Evolutionary conservation across 2,329 filamentous ascomycete species (phyloP).

Genomic region (Orbilia oligospora): DNA sequence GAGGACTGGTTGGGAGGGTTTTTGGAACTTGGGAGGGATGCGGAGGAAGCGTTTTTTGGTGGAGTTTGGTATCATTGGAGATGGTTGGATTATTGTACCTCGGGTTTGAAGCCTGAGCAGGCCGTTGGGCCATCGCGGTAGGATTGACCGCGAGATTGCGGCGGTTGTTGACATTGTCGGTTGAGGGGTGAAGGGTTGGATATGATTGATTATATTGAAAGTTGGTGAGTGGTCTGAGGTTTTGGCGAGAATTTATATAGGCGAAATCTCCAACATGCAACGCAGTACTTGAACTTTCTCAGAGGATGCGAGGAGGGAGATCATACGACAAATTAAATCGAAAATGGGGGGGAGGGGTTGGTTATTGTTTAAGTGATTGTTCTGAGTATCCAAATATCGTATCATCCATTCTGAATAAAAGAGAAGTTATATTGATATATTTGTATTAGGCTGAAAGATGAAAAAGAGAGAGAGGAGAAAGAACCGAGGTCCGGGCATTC

Average conservation of each 20-base stretch:
- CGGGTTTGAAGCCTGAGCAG: constrained; percentile 38
- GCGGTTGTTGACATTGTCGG: constrained; percentile 40
- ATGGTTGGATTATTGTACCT: constrained; percentile 1
- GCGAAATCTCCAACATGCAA: constrained; percentile 53
- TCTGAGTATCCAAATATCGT: background rate
- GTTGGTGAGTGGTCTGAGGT: constrained; percentile 41
- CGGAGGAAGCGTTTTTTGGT: constrained; percentile 55
- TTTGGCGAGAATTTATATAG: constrained; percentile 46
- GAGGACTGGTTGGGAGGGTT: constrained; percentile 68
- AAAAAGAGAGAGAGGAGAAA: background rate
- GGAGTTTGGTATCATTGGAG: constrained; percentile 17
- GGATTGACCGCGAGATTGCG: constrained; percentile 46
- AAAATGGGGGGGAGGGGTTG: background rate
- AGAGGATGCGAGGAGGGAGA: background rate
- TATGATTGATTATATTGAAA: constrained; percentile 28
- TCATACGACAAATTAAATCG: background rate
- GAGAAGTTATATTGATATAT: background rate
- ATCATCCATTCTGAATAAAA: background rate
- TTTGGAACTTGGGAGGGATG: constrained; percentile 56
- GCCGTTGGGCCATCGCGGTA: constrained; percentile 55
- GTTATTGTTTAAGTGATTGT: background rate
- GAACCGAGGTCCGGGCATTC: constrained; percentile 27
- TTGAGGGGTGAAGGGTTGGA: constrained; percentile 6
- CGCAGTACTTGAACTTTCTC: constrained; percentile 18
- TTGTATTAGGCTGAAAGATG: background rate